Percentiles rank a stretch among this genome's conserved stretches.
These are phyloP conservation scores for Jimgerdemannia lactiflua DNA, from an alignment of 192 early-diverging fungal species.

Conservation along the genomic window DNA sequence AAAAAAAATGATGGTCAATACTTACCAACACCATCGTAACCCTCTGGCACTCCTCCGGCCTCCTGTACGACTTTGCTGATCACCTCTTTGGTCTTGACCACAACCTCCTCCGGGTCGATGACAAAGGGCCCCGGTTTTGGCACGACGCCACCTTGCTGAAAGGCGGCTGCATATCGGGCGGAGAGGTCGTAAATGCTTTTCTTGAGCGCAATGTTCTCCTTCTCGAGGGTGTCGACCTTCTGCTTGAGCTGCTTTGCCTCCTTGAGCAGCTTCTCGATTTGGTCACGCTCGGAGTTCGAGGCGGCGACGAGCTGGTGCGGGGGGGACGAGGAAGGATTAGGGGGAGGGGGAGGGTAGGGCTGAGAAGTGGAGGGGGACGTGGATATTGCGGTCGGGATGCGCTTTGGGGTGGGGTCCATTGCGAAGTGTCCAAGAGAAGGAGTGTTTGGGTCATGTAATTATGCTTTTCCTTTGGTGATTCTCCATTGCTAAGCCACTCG, in stretches of 20 bases:
- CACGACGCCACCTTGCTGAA: slow-evolving; percentile 22
- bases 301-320: not conserved
- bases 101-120: slow-evolving; percentile 29
- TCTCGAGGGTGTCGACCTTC: slow-evolving; percentile 64
- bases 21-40: not conserved
- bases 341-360: not conserved
- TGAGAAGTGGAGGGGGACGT: not conserved
- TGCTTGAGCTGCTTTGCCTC: slow-evolving; percentile 73
- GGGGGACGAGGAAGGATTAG: not conserved
- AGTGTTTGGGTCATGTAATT: too few species aligned
- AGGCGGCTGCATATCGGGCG: slow-evolving; percentile 57
- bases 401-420: not conserved
- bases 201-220: slow-evolving; percentile 79
- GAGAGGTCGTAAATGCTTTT: slow-evolving; percentile 83
- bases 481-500: too few species aligned
- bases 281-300: slow-evolving; percentile 34
- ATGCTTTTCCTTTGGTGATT: too few species aligned
- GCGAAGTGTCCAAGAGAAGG: too few species aligned
- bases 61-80: slow-evolving; percentile 26
- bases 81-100: slow-evolving; percentile 28
- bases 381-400: not conserved
- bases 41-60: slow-evolving; percentile 21
- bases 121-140: slow-evolving; percentile 42
- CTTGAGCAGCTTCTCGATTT: slow-evolving; percentile 57
- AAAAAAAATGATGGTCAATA: not conserved